Evolutionary conservation across 768 basidiomycete species (phyloP).

Genomic region (Tremella yokohamensis): DNA sequence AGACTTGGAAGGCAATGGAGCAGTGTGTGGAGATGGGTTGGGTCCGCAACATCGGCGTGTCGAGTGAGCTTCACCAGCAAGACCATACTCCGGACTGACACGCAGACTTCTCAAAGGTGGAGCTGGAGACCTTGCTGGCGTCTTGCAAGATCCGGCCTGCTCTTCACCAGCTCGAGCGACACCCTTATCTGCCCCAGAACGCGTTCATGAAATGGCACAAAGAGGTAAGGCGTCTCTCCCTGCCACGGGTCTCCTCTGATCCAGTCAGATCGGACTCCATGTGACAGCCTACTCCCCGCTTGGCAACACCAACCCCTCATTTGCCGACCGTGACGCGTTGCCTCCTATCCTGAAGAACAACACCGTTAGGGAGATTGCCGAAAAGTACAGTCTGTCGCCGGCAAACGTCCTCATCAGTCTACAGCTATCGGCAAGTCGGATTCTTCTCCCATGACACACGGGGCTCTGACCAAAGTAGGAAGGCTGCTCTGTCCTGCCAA

Average conservation of each 20-base stretch:
- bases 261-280: constrained; percentile 11
- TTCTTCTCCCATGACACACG: neutral
- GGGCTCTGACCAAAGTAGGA: constrained; percentile 63
- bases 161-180: constrained; percentile 18
- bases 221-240: constrained; percentile 3
- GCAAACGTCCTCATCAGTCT: constrained; percentile 52
- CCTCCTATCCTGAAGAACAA: constrained; percentile 60
- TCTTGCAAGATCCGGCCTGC: constrained; percentile 15
- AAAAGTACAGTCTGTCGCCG: constrained; percentile 64
- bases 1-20: constrained; percentile 79
- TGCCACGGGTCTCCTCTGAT: too few relatives aligned
- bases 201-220: constrained; percentile 15
- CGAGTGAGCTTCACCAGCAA: constrained; percentile 52
- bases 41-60: constrained; percentile 71
- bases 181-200: constrained; percentile 17
- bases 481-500: constrained; percentile 67
- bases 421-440: constrained; percentile 6
- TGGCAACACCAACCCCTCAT: constrained; percentile 55
- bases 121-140: constrained; percentile 40
- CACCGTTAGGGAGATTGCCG: constrained; percentile 61
- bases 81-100: neutral
- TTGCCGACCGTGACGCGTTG: constrained; percentile 16
- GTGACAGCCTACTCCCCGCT: constrained; percentile 65
- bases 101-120: constrained; percentile 60
- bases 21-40: constrained; percentile 67